Conservation (phyloP, 805 yeast genomes). For the Ogataea chonburiensis region DNA sequence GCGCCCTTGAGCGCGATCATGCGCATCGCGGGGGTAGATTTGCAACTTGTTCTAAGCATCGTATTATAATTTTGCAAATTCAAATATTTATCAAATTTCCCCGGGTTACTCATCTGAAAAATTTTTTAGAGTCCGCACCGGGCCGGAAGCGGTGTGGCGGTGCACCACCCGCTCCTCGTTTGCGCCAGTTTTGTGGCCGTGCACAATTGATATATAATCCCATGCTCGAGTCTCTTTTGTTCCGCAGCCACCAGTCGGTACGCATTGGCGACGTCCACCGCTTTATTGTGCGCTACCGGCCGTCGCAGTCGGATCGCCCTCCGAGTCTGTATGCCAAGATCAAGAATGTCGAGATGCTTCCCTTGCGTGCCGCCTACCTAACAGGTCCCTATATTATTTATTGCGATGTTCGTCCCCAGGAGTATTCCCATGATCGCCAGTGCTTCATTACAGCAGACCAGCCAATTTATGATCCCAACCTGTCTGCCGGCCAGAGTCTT, state of each 20-base stretch:
- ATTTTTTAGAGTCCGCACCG: conserved; percentile 7
- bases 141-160: conserved; percentile 16
- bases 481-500: conserved; percentile 66
- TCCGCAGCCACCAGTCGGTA: conserved; percentile 36
- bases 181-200: conserved; percentile 11
- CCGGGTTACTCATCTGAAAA: conserved; percentile 13
- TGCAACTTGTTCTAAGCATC: conserved; percentile 12
- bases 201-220: conserved; percentile 2
- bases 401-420: conserved; percentile 71
- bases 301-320: conserved; percentile 27
- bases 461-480: conserved; percentile 70
- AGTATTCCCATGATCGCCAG: conserved; percentile 52
- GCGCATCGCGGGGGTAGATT: conserved; percentile 10
- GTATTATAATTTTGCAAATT: conserved; percentile 5
- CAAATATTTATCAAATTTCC: conserved; percentile 6
- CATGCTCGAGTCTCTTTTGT: conserved; percentile 19
- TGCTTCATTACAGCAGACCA: conserved; percentile 74
- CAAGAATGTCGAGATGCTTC: conserved; percentile 67
- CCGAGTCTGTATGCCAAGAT: conserved; percentile 52
- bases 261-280: conserved; percentile 62
- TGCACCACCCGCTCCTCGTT: conserved; percentile 1
- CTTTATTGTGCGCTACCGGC: conserved; percentile 49
- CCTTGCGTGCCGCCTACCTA: conserved; percentile 77
- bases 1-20: conserved; percentile 8
- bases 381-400: conserved; percentile 89